Evolutionary conservation across 495 filamentous ascomycete species (phyloP).

Genomic region (Hypoxylon lienhwacheense): DNA sequence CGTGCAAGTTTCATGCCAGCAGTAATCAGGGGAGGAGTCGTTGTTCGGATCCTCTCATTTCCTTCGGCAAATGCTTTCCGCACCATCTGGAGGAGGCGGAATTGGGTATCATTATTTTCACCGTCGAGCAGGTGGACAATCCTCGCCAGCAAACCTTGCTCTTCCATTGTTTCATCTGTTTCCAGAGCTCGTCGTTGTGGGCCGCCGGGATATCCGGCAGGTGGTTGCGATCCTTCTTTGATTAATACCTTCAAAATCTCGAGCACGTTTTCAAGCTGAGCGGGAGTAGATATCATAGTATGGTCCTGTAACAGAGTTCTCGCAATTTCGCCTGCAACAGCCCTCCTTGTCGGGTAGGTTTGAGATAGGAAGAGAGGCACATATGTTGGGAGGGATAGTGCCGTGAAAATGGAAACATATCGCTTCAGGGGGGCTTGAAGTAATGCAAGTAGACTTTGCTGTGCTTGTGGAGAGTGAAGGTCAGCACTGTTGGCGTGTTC

Average conservation of each 20-base stretch:
- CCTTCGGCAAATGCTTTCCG: conserved; percentile 88
- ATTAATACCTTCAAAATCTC: conserved; percentile 87
- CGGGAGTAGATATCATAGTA: conserved; percentile 70
- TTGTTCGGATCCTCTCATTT: conserved; percentile 93
- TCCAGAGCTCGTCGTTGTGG: conserved; percentile 70
- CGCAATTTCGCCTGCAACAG: conserved; percentile 85
- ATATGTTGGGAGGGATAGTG: conserved; percentile 86
- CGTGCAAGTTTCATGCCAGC: conserved; percentile 85
- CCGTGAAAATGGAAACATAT: conserved; percentile 92
- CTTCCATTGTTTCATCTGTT: conserved; percentile 95
- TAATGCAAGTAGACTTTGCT: conserved; percentile 84
- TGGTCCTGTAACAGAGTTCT: conserved; percentile 76
- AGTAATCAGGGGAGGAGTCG: conserved; percentile 91
- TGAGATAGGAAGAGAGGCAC: conserved; percentile 87
- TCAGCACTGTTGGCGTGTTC: conserved; percentile 93
- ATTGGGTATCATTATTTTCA: conserved; percentile 87
- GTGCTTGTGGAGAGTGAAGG: conserved; percentile 81
- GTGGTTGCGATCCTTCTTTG: conserved; percentile 85
- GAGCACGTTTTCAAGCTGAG: conserved; percentile 85
- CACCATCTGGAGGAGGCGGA: conserved; percentile 88
- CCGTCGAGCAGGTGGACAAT: conserved; percentile 85
- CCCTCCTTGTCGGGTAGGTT: conserved; percentile 87
- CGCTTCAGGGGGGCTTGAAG: conserved; percentile 85
- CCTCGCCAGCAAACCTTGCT: conserved; percentile 94
- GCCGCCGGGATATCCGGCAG: conserved; percentile 78